Evolutionary conservation across 2,329 filamentous ascomycete genomes (phyloP), one percentile per base, ranked within the genome.

Genomic region (Botryotinia calthae): DNA sequence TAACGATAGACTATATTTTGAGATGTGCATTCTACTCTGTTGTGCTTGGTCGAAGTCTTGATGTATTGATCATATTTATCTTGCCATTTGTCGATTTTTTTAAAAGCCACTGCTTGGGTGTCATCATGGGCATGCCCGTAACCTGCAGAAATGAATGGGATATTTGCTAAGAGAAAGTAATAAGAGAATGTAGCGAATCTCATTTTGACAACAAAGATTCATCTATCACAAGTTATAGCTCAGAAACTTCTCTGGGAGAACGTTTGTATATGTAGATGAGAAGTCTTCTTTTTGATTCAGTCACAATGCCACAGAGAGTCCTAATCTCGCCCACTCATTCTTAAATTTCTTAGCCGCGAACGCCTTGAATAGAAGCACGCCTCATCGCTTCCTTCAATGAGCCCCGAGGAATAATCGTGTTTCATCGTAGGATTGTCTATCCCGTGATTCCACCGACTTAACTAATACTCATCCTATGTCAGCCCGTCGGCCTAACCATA

Each of bases 81-180:
- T 44, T 63, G 42, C 68, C 68, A 70, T 70, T 40, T 46, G 14
- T 22, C 31, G n/a, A 70, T 64, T 34, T 70, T 58, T 40, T 48
- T 70, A 9, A 34, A 37, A 22, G 68, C 68, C 12, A 28, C 68
- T 28, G 28, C 44, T 25, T 64, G 44, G 10, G 18, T 51, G 16
- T 63, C 8, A 4, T 70, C 34, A 51, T 66, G 31, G 16, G n/a
- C 42, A 22, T 70, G 31, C 14, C 25, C 18, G 4, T 64, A 48
- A 6, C 9, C n/a, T 20, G 63, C 63, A 4, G 14, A 10, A 12
- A 66, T 40, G 0, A 51, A 42, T 28, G 31, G 18, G 25, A 70
- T 20, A 8, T 42, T 28, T 22, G 44, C n/a, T n/a, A 48, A 9
- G 6, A 70, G 14, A 16, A 64, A 16, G 16, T 6, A 70, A 16